A percentile compares a stretch with the other conserved stretches of the same genome.
These are phyloP conservation scores for Lasiodiplodia gonubiensis DNA, from an alignment of 2,329 filamentous ascomycete species.

Conservation along the genomic window DNA sequence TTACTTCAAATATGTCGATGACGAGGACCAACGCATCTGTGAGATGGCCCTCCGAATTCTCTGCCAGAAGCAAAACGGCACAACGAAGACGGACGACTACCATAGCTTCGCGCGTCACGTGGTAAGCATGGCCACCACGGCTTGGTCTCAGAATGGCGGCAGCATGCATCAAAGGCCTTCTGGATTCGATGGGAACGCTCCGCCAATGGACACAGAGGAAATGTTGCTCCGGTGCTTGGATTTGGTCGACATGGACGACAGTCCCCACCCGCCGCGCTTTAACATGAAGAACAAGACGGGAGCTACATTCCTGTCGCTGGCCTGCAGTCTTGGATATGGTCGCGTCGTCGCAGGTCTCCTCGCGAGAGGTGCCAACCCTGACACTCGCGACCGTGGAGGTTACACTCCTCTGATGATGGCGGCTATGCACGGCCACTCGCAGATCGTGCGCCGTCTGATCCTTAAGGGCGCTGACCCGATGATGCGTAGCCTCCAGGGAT, in stretches of 20 bases:
- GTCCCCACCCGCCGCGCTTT: constrained; percentile 68
- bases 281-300: constrained; percentile 71
- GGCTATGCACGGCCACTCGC: constrained; percentile 73
- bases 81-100: constrained; percentile 33
- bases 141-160: constrained; percentile 9
- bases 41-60: constrained; percentile 61
- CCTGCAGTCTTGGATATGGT: constrained; percentile 74
- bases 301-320: constrained; percentile 81
- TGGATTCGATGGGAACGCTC: constrained; percentile 3
- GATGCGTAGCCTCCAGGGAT: constrained; percentile 71
- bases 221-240: constrained; percentile 77
- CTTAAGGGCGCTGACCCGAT: constrained; percentile 74
- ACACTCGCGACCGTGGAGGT: constrained; percentile 76
- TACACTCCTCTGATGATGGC: constrained; percentile 85
- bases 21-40: constrained; percentile 71
- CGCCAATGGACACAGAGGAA: constrained; percentile 62
- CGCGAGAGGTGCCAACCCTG: constrained; percentile 76
- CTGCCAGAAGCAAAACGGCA: constrained; percentile 43
- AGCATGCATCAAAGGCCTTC: constrained; percentile 31
- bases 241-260: constrained; percentile 78
- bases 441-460: constrained; percentile 78
- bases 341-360: constrained; percentile 78
- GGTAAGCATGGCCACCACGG: not conserved
- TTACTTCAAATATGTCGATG: constrained; percentile 73
- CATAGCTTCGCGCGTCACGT: constrained; percentile 31